Evolutionary conservation across 2,329 filamentous ascomycete genomes (phyloP).

Genomic region (Arachnopeziza araneosa): DNA sequence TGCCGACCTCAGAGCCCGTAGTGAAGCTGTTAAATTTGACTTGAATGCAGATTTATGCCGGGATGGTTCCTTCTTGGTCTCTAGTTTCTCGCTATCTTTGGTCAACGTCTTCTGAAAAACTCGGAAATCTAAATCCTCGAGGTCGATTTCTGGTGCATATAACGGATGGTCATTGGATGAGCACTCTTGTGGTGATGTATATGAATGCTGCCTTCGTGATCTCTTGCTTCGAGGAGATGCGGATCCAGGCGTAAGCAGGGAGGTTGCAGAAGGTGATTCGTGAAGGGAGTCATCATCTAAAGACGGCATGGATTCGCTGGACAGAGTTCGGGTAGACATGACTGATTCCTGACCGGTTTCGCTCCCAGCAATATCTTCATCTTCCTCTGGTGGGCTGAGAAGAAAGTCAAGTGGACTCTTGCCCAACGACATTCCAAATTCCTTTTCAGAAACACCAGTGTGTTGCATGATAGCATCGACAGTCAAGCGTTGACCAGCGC

Average conservation of each 20-base stretch:
- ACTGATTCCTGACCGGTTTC: slow-evolving; percentile 49
- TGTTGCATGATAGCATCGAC: slow-evolving; percentile 51
- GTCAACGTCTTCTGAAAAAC: slow-evolving; percentile 34
- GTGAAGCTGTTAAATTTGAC: slow-evolving; percentile 62
- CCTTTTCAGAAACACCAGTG: slow-evolving; percentile 46
- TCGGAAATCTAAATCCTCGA: slow-evolving; percentile 45
- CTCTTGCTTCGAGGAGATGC: slow-evolving; percentile 27
- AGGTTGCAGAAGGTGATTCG: slow-evolving; percentile 26
- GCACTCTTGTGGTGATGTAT: slow-evolving; percentile 47
- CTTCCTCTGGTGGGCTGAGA: slow-evolving; percentile 55
- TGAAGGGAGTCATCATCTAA: slow-evolving; percentile 46
- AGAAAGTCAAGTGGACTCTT: slow-evolving; percentile 54
- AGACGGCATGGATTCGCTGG: slow-evolving; percentile 57
- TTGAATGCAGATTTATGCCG: slow-evolving; percentile 49
- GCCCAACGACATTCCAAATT: slow-evolving; percentile 48
- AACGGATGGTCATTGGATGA: slow-evolving; percentile 46
- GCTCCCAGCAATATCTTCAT: slow-evolving; percentile 41
- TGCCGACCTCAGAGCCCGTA: slow-evolving; percentile 56
- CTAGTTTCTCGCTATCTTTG: slow-evolving; percentile 12
- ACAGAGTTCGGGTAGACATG: slow-evolving; percentile 50
- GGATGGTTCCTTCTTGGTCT: slow-evolving; percentile 9
- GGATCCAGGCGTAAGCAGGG: slow-evolving; percentile 24
- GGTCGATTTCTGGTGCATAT: slow-evolving; percentile 33
- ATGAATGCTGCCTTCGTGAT: slow-evolving; percentile 46
- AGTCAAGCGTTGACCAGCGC: slow-evolving; percentile 38